Evolutionary conservation across 176 grass and related monocot species (phyloP).

Genomic region (Saccharum officinarum): DNA sequence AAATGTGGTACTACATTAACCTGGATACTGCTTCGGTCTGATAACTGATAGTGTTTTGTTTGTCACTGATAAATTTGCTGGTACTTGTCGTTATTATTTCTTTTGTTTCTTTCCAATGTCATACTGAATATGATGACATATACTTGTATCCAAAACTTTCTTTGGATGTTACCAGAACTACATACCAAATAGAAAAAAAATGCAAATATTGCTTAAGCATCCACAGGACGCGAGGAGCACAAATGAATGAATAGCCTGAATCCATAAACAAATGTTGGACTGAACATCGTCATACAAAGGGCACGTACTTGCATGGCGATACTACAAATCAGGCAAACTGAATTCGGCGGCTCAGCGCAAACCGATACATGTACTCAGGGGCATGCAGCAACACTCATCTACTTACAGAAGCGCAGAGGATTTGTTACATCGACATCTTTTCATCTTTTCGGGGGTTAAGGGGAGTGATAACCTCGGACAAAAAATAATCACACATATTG

Average conservation of each 20-base stretch:
- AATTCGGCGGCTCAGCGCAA: constrained; percentile 8
- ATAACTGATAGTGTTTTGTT: not conserved
- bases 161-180: not conserved
- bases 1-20: not conserved
- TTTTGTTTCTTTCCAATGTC: not conserved
- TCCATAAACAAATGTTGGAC: constrained; percentile 39
- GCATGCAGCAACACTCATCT: constrained; percentile 26
- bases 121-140: not conserved
- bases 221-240: not conserved
- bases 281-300: constrained; percentile 10
- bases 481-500: constrained; percentile 37
- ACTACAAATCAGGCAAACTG: constrained; percentile 20
- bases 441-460: not conserved
- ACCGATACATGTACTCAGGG: constrained; percentile 25
- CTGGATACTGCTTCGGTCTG: not conserved
- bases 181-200: not conserved
- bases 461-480: not conserved
- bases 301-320: constrained; percentile 21
- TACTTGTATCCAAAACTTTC: not conserved
- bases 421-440: constrained; percentile 19
- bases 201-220: not conserved
- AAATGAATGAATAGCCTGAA: constrained; percentile 45
- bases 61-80: not conserved
- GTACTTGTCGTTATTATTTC: not conserved
- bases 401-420: constrained; percentile 25